Percentiles rank a stretch among this genome's conserved stretches.
Evolutionary conservation across 2,329 filamentous ascomycete genomes (phyloP).

Genomic region (Ophiostoma sp.): DNA sequence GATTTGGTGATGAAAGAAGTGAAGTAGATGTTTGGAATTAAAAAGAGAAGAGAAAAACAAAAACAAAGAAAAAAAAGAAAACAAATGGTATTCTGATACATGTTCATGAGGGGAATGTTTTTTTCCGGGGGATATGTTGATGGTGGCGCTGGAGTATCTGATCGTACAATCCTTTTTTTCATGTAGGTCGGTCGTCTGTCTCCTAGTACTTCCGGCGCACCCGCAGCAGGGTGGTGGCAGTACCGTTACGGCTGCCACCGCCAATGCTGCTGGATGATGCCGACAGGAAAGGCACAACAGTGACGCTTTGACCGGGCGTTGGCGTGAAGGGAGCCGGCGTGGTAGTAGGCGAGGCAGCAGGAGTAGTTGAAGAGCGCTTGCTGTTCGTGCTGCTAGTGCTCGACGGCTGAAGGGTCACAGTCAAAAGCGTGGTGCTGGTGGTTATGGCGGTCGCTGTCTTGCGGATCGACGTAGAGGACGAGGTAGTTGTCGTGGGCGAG

Average conservation of each 20-base stretch:
- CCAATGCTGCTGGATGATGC: background rate
- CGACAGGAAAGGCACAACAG: background rate
- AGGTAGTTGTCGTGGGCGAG: background rate
- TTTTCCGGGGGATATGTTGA: background rate
- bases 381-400: background rate
- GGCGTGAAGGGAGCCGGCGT: background rate
- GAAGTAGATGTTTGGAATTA: background rate
- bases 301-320: background rate
- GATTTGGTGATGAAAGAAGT: constrained; percentile 1
- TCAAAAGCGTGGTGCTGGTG: background rate
- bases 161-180: background rate
- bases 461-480: background rate
- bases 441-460: background rate
- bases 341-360: background rate
- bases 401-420: background rate
- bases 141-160: background rate
- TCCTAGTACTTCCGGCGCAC: background rate
- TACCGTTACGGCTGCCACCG: background rate
- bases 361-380: background rate
- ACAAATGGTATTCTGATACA: constrained; percentile 1
- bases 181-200: background rate
- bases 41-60: background rate
- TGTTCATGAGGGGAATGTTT: background rate
- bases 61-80: background rate
- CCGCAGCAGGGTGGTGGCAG: background rate